These are phyloP conservation scores for Coccomyxa sp. DNA, from an alignment of 139 green algal species.

Conservation along the genomic window DNA sequence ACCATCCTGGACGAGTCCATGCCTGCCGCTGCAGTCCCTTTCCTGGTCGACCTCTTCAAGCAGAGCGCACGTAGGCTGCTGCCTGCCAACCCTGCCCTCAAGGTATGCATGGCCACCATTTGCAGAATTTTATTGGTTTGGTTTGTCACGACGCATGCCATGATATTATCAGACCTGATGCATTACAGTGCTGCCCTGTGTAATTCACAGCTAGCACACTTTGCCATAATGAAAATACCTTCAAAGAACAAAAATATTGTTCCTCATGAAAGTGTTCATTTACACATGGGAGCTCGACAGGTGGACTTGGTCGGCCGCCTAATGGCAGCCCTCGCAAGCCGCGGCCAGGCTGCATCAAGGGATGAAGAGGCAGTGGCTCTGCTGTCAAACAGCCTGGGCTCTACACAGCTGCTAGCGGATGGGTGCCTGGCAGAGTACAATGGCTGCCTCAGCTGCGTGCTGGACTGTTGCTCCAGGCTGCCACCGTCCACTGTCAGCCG, in stretches of 20 bases:
- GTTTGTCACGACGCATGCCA: slow-evolving; percentile 1
- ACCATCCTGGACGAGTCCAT: slow-evolving; percentile 34
- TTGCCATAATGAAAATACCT: too few species aligned
- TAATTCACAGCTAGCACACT: too few species aligned
- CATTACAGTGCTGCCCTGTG: background rate
- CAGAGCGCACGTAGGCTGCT: background rate
- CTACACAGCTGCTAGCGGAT: slow-evolving; percentile 18
- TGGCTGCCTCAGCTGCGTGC: background rate
- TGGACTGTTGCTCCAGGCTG: background rate
- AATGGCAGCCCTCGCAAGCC: slow-evolving; percentile 5
- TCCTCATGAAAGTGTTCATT: background rate
- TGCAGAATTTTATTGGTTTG: too few species aligned
- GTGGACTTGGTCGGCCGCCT: slow-evolving; percentile 17
- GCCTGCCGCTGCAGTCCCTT: slow-evolving; percentile 7
- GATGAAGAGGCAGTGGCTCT: slow-evolving; percentile 22
- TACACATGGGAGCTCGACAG: background rate
- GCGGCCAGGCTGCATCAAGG: slow-evolving; percentile 6
- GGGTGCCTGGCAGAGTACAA: slow-evolving; percentile 22
- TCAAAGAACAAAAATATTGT: too few species aligned
- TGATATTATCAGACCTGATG: background rate
- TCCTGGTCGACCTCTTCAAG: slow-evolving; percentile 15
- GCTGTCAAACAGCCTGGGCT: slow-evolving; percentile 26
- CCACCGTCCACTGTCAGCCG: slow-evolving; percentile 1
- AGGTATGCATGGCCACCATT: too few species aligned
- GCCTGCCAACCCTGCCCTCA: too few species aligned